Base-by-base conservation (phyloP, 768 basidiomycete species). In the Cyathus striatus region DNA sequence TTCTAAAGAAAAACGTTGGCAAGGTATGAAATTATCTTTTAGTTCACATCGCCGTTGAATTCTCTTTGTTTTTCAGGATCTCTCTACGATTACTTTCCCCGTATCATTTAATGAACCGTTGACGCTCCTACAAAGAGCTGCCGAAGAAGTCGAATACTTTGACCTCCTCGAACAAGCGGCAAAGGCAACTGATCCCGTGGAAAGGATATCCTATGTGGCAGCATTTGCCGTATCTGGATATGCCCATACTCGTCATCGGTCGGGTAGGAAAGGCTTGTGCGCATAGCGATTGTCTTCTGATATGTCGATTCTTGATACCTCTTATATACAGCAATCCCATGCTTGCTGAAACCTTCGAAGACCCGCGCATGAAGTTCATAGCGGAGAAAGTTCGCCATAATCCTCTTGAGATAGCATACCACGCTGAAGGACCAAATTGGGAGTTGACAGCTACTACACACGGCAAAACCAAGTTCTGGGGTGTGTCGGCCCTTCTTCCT, bases 381-480 rank as follows among this genome's bases (percentile, higher is more conserved):
- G 83, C 87, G 36, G 90, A 93, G 65, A 93, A 93, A 68, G 89
- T 90, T 49, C 77, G 77, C 27, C 90, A 93, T 57, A 82, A 87
- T 52, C 90, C 90, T 10, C 74, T 92, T 27, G 71, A 91, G 53
- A 78, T 91, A 54, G 90, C 89, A 3, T 90, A 86, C 63, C 87
- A 90, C 54, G 90, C 89, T 3, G 79, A 89, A 58, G 89, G 90
- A 17, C 63, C 74, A 23, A 72, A 78, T 5, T 93, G 91, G 91
- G 76, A 81, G 55, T 60, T 90, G 23, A 72, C 72, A 44, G 86
- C 78, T 24, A 89, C 86, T 0, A 84, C 86, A n/a, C 72, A 78
- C 51, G 90, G 86, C 20, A 88, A 78, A 63, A 91, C 89, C 43
- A 90, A 89, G 60, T 90, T 93, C 62, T 90, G 90, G 88, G 90